These are phyloP conservation scores for Blastobotrys peoriensis DNA, from an alignment of 805 yeast genomes.

Conservation along the genomic window DNA sequence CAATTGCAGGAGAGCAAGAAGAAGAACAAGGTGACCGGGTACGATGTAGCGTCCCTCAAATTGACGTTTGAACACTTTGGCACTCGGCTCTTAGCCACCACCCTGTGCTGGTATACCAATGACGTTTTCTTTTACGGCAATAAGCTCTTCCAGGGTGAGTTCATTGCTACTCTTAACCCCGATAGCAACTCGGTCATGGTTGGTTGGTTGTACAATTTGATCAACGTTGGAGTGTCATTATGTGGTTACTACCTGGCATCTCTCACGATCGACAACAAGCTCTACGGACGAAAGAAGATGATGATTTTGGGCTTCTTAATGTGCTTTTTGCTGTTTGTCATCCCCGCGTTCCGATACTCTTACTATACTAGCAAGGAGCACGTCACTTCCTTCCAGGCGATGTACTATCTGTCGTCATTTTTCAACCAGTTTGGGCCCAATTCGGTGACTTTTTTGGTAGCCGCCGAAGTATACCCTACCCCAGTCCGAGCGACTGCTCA, in stretches of 20 bases:
- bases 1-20: slow-evolving; percentile 24
- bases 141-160: slow-evolving; percentile 36
- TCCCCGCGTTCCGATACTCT: slow-evolving; percentile 49
- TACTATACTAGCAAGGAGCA: slow-evolving; percentile 17
- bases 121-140: slow-evolving; percentile 57
- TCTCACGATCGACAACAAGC: slow-evolving; percentile 41
- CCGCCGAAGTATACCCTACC: slow-evolving; percentile 60
- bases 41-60: slow-evolving; percentile 26
- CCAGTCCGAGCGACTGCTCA: slow-evolving; percentile 59
- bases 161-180: slow-evolving; percentile 30
- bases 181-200: slow-evolving; percentile 32
- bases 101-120: slow-evolving; percentile 53
- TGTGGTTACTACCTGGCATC: slow-evolving; percentile 57
- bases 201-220: slow-evolving; percentile 51
- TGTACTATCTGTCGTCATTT: slow-evolving; percentile 52
- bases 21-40: slow-evolving; percentile 28
- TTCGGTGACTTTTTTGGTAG: slow-evolving; percentile 53
- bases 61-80: slow-evolving; percentile 23
- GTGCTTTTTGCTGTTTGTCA: slow-evolving; percentile 46
- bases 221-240: slow-evolving; percentile 46
- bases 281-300: slow-evolving; percentile 49
- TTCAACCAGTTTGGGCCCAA: slow-evolving; percentile 62
- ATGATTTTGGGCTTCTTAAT: slow-evolving; percentile 49
- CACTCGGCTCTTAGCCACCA: slow-evolving; percentile 51
- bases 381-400: slow-evolving; percentile 38